Conservation (phyloP, 2,329 filamentous ascomycete species). For the Elsinoe australis region DNA sequence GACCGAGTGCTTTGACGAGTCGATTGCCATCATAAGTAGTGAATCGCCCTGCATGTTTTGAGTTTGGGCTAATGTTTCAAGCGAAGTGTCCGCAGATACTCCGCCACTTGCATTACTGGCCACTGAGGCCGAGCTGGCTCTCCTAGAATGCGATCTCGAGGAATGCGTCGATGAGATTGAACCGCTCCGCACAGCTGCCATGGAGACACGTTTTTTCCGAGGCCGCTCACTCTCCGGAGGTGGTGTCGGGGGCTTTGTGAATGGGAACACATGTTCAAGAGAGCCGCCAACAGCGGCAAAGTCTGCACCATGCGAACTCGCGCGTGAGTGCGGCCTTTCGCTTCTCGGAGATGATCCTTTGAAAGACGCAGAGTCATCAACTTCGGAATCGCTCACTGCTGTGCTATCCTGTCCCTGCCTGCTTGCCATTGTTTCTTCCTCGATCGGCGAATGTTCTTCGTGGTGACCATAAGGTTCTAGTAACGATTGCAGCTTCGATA, state of each 20-base stretch:
- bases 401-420: not conserved
- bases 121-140: slow-evolving; percentile 68
- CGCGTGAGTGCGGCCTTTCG: slow-evolving; percentile 11
- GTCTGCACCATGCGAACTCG: slow-evolving; percentile 18
- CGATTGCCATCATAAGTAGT: slow-evolving; percentile 53
- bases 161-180: slow-evolving; percentile 82
- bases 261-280: slow-evolving; percentile 83
- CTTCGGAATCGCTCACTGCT: slow-evolving; percentile 4
- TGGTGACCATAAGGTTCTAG: slow-evolving; percentile 55
- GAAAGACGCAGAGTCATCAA: not conserved
- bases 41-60: slow-evolving; percentile 68
- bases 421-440: slow-evolving; percentile 7
- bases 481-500: slow-evolving; percentile 67
- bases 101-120: slow-evolving; percentile 45
- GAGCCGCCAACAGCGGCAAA: slow-evolving; percentile 36
- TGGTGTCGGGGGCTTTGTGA: slow-evolving; percentile 56
- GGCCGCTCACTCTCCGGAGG: slow-evolving; percentile 37
- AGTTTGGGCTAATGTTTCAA: slow-evolving; percentile 67
- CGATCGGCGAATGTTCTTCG: slow-evolving; percentile 4
- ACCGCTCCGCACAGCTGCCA: slow-evolving; percentile 74
- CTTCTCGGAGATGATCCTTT: not conserved
- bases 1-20: slow-evolving; percentile 58
- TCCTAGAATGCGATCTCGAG: slow-evolving; percentile 59
- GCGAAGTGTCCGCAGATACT: slow-evolving; percentile 78
- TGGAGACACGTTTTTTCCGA: slow-evolving; percentile 69